Evolutionary conservation across 371 early-diverging fungal genomes (phyloP).

Genomic region (Rhizopus delemar): DNA sequence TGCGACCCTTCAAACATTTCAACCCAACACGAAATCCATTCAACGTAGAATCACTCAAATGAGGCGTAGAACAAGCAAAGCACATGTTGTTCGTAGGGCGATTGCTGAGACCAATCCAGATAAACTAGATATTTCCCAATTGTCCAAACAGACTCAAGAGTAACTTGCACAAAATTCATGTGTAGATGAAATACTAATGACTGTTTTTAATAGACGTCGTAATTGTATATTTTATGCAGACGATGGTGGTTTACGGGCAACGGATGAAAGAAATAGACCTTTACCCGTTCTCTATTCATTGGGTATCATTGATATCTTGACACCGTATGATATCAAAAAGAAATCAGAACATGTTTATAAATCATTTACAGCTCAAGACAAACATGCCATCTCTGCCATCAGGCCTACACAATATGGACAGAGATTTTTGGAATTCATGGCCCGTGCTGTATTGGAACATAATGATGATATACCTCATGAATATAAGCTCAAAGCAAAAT

Average conservation of each 20-base stretch:
- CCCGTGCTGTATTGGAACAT: conserved; percentile 28
- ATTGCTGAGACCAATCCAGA: conserved; percentile 72
- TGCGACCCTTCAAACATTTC: conserved; percentile 71
- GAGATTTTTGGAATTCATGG: conserved; percentile 67
- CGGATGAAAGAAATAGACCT: conserved; percentile 69
- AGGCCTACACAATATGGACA: conserved; percentile 83
- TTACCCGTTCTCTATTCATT: conserved; percentile 82
- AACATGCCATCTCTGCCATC: conserved; percentile 86
- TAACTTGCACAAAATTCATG: conserved; percentile 19
- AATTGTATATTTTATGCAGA: conserved; percentile 85
- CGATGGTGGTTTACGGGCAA: conserved; percentile 87
- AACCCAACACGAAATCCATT: conserved; percentile 54
- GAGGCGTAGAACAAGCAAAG: conserved; percentile 62
- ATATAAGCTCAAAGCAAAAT: conserved; percentile 23
- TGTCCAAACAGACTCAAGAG: conserved; percentile 50
- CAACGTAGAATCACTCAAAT: conserved; percentile 42
- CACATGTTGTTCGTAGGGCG: conserved; percentile 68
- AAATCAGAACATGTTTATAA: conserved; percentile 89
- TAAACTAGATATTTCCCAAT: conserved; percentile 54
- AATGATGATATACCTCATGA: conserved; percentile 38
- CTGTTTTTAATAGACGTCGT: conserved; percentile 49
- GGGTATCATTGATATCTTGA: conserved; percentile 96
- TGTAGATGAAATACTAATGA: background rate
- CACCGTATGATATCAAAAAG: conserved; percentile 90
- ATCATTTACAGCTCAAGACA: conserved; percentile 70